phyloP scores from a whole-genome alignment of 2,329 filamentous ascomycete genomes.

The Ceratocystis albifundus region DNA sequence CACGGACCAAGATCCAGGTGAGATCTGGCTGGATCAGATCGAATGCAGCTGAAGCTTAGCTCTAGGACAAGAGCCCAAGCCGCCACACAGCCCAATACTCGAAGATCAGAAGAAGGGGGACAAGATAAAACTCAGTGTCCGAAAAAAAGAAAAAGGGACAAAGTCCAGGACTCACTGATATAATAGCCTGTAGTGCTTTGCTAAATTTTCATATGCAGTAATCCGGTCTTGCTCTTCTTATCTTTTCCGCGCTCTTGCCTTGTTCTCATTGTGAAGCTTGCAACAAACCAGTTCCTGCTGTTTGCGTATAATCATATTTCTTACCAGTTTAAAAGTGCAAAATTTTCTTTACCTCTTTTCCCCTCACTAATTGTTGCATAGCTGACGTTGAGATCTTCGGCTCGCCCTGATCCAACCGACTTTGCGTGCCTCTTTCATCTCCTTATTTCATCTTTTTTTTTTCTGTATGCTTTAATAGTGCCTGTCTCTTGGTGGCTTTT shows the following conservation, averaged over 20 bases:
- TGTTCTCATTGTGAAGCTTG: not conserved
- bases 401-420: not conserved
- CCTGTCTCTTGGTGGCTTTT: not conserved
- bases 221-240: not conserved
- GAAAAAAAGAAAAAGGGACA: not conserved
- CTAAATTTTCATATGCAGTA: not conserved
- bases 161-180: not conserved
- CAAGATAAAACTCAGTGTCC: not conserved
- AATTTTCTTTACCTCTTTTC: constrained; percentile 3
- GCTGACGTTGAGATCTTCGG: not conserved
- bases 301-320: not conserved
- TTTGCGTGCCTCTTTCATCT: not conserved
- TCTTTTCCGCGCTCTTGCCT: not conserved
- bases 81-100: not conserved
- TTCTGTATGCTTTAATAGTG: not conserved
- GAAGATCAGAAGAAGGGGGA: constrained; percentile 3
- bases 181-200: not conserved
- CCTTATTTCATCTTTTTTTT: not conserved
- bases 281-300: not conserved
- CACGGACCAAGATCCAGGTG: constrained; percentile 1
- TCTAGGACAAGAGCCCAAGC: not conserved
- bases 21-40: constrained; percentile 6
- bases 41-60: constrained; percentile 9
- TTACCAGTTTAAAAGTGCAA: not conserved
- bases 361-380: not conserved